Base-by-base conservation (phyloP, 805 yeast genomes). In the Monosporozyma siamensis region DNA sequence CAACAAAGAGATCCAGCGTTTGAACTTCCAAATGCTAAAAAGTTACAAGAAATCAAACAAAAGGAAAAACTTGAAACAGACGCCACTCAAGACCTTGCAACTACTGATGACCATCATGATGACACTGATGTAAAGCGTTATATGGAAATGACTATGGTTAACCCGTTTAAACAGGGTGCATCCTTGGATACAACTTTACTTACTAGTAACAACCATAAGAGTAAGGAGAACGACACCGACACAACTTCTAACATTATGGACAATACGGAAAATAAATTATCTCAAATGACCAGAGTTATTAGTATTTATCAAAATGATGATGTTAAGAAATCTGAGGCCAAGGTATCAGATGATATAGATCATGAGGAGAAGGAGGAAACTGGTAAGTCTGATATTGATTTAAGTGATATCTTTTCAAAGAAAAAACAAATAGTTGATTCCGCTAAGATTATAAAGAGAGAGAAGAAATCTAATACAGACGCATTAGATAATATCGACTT, bases 141-240 rank as follows among this genome's bases (percentile, higher is more conserved):
- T 24, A 45, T 58, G 49, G 64, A 61, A 41, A 57, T 61, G 59
- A 61, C 66, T 1, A 61, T 60, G 65, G 60, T 61, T 4, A 58
- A 59, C 32, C 64, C 64, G 6, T 52, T 53, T 36, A 49, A 46
- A 4, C 48, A 46, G 21, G 48, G 47, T 9, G 39, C 53, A 24
- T 31, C 50, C 7, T 23, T 46, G 4, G 53, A 56, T 39, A 48
- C 48, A 22, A 23, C 32, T 8, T 15, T 29, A 11, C 7, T 27
- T 24, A 38, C 10, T 15, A 20, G 27, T 36, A 44, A 8, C 27
- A 32, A 3, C 7, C 21, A 4, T 20, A 35, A 26, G 37, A 29
- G 30, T 14, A 32, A 27, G 31, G 23, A 17, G 5, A 47, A 40
- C 15, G 49, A 48, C 11, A 35, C 25, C 5, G n/a, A 35, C 6